Conservation (phyloP, 306 rosid genomes). For the Glycine tomentella region DNA sequence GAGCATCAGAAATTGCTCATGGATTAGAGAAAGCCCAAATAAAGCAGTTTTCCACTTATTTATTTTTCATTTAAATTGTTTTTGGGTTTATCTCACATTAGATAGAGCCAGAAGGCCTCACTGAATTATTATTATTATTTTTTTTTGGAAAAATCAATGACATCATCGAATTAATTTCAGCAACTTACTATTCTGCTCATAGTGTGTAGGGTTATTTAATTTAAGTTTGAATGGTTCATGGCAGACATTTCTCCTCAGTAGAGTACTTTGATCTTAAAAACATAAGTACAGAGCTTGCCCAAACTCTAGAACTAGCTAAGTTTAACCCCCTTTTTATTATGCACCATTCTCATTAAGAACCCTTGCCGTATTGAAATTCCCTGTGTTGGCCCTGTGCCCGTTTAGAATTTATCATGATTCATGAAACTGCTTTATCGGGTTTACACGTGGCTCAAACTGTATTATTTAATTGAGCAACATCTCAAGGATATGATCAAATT, state of each 20-base stretch:
- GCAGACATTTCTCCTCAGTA: neutral
- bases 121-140: neutral
- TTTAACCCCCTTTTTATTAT: neutral
- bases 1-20: conserved; percentile 8
- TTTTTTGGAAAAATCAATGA: neutral
- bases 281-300: neutral
- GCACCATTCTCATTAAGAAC: neutral
- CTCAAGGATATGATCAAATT: conserved; percentile 1
- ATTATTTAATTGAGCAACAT: conserved; percentile 11
- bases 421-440: conserved; percentile 14
- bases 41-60: neutral
- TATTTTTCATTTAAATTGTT: neutral
- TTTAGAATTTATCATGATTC: conserved; percentile 7
- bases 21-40: conserved; percentile 16
- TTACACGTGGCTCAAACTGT: neutral
- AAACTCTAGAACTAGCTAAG: neutral
- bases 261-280: conserved; percentile 31
- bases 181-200: conserved; percentile 31
- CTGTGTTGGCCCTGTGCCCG: conserved; percentile 1
- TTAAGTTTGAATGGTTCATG: conserved; percentile 5
- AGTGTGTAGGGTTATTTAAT: conserved; percentile 4
- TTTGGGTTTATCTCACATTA: conserved; percentile 2
- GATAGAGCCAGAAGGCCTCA: neutral
- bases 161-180: conserved; percentile 11
- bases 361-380: conserved; percentile 3